Evolutionary conservation across 768 basidiomycete species (phyloP), one percentile per base, ranked within the genome.

Genomic region (Boletellus sp.): DNA sequence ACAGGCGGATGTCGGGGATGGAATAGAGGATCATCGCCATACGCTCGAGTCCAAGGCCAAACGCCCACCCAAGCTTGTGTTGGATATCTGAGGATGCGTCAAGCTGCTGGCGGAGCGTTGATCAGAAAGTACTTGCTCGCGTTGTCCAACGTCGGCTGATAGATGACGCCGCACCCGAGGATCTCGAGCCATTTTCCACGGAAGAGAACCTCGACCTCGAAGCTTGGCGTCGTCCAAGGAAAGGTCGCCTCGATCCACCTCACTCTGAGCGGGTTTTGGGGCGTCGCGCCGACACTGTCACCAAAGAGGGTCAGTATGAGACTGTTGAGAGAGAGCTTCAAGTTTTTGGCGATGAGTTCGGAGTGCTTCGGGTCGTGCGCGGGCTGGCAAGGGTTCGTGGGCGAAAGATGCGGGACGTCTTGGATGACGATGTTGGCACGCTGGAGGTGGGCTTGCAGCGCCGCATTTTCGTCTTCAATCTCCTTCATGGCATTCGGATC

Each of bases 181-280:
- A 99, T 90, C 69, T 98, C 96, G 20, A 99, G 74, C 96, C 96
- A 99, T 68, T 94, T 88, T 1, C 93, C 96, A 49, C 85, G 82
- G 73, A 89, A 98, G 70, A 94, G 87, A 5, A 98, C 94, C 66
- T 99, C 96, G 36, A 99, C 94, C 64, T 99, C 95, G 64, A 90
- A 99, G 65, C 94, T 96, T 9, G 96, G 96, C 52, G 85, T 88
- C 48, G 96, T 99, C 77, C 95, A 99, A 2, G 96, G 96, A 71
- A 99, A 98, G 62, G 89, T 91, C 2, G 95, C 92, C 64, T 97
- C 93, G 55, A 98, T 97, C 96, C 96, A 99, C 19, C 96, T 77
- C 23, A 99, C 87, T 55, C 81, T 76, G 53, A 99, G 73, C 22
- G 96, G 94, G 43, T 88, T 80, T 33, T 78, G 73, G 16, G 72